Conservation (phyloP, 2,329 filamentous ascomycete genomes). For the Drechmeria coniospora region DNA sequence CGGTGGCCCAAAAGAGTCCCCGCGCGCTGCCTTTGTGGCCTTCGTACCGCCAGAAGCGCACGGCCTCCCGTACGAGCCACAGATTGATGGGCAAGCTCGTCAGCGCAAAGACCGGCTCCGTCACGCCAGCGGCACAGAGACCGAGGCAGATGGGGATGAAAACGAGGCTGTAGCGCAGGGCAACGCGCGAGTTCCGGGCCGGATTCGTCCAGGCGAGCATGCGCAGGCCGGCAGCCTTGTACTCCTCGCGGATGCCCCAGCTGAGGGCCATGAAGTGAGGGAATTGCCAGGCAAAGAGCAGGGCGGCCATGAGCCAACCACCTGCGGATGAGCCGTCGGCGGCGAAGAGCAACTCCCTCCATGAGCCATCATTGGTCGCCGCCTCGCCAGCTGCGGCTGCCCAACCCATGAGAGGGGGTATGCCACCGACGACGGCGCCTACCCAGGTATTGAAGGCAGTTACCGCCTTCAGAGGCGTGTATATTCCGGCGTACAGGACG, state of each 20-base stretch:
- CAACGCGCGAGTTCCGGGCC: slow-evolving; percentile 70
- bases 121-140: slow-evolving; percentile 65
- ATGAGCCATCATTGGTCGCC: slow-evolving; percentile 59
- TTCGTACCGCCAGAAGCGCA: slow-evolving; percentile 64
- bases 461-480: slow-evolving; percentile 83
- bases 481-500: slow-evolving; percentile 73
- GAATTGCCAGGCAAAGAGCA: slow-evolving; percentile 94
- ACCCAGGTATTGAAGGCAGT: slow-evolving; percentile 88
- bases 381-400: slow-evolving; percentile 83
- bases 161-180: slow-evolving; percentile 67
- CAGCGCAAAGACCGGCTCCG: slow-evolving; percentile 69
- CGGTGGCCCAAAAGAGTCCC: slow-evolving; percentile 88
- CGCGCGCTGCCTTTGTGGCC: slow-evolving; percentile 69
- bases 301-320: slow-evolving; percentile 73
- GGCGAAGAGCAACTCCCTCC: slow-evolving; percentile 62
- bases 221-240: slow-evolving; percentile 51
- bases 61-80: slow-evolving; percentile 71
- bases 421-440: slow-evolving; percentile 80
- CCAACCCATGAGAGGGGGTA: slow-evolving; percentile 97
- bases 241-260: slow-evolving; percentile 80
- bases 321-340: slow-evolving; percentile 47
- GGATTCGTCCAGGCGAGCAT: slow-evolving; percentile 84
- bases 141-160: slow-evolving; percentile 79
- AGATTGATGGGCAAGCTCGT: slow-evolving; percentile 71
- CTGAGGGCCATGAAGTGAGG: slow-evolving; percentile 94